These are phyloP conservation scores for Fulvia fulva DNA, from an alignment of 2,329 filamentous ascomycete species.

Conservation along the genomic window DNA sequence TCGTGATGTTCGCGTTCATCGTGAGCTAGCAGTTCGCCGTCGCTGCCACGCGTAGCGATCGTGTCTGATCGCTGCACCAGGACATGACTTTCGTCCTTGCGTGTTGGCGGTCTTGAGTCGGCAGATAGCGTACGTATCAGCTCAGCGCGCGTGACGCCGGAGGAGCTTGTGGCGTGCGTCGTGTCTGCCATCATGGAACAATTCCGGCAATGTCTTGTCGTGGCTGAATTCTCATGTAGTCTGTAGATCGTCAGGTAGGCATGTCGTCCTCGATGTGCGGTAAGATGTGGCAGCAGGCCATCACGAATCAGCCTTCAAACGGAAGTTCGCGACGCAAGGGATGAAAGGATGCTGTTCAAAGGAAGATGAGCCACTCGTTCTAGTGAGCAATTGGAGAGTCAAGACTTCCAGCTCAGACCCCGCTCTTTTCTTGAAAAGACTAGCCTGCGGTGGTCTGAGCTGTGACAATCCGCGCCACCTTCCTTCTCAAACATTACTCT, in stretches of 20 bases:
- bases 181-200: background rate
- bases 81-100: constrained; percentile 2
- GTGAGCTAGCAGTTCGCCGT: constrained; percentile 5
- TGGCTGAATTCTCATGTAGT: background rate
- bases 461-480: background rate
- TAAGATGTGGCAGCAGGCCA: background rate
- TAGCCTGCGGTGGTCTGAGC: background rate
- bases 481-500: background rate
- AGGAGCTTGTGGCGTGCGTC: background rate
- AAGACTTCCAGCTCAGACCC: too few species aligned
- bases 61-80: background rate
- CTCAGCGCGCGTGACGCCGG: background rate
- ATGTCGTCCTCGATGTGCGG: background rate
- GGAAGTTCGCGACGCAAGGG: background rate
- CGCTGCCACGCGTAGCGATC: background rate
- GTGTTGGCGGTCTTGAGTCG: background rate
- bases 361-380: background rate
- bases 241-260: background rate
- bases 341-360: background rate
- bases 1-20: constrained; percentile 6
- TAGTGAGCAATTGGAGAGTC: too few species aligned
- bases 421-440: background rate
- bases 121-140: background rate
- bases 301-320: background rate
- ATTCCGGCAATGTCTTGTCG: background rate